These are phyloP conservation scores for Penicillium pancosmium DNA, from an alignment of 495 filamentous ascomycete genomes.

Conservation along the genomic window DNA sequence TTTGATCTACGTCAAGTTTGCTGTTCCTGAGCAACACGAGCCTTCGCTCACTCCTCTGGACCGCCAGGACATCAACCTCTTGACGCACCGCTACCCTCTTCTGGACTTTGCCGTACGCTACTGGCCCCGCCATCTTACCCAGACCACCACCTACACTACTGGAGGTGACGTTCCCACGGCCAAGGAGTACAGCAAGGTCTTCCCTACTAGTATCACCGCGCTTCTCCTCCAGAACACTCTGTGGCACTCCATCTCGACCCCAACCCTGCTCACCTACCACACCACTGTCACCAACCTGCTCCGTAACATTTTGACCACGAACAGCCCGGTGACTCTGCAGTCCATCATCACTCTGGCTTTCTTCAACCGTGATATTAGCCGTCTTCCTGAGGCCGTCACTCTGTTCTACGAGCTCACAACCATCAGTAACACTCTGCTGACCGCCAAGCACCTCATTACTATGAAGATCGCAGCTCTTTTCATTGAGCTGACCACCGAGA, in stretches of 20 bases:
- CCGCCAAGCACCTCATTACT: constrained; percentile 30
- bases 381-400: constrained; percentile 15
- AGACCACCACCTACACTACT: constrained; percentile 28
- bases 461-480: constrained; percentile 36
- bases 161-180: constrained; percentile 28
- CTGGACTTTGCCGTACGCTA: constrained; percentile 43
- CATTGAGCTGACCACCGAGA: constrained; percentile 34
- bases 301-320: constrained; percentile 29
- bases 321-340: constrained; percentile 28
- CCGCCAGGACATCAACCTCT: constrained; percentile 17
- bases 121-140: constrained; percentile 36
- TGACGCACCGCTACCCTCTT: constrained; percentile 30
- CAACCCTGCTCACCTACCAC: constrained; percentile 28
- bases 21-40: constrained; percentile 31
- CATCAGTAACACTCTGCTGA: constrained; percentile 32
- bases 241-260: constrained; percentile 35
- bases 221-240: constrained; percentile 34
- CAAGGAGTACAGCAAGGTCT: constrained; percentile 33
- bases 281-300: constrained; percentile 31
- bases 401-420: constrained; percentile 31
- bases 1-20: constrained; percentile 34
- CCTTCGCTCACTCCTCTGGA: constrained; percentile 32
- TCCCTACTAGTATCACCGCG: constrained; percentile 31
- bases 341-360: constrained; percentile 30
- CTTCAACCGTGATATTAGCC: constrained; percentile 25